Evolutionary conservation across 2,329 filamentous ascomycete species (phyloP), one percentile per base, ranked within the genome.

Genomic region (Phialophora verrucosa): DNA sequence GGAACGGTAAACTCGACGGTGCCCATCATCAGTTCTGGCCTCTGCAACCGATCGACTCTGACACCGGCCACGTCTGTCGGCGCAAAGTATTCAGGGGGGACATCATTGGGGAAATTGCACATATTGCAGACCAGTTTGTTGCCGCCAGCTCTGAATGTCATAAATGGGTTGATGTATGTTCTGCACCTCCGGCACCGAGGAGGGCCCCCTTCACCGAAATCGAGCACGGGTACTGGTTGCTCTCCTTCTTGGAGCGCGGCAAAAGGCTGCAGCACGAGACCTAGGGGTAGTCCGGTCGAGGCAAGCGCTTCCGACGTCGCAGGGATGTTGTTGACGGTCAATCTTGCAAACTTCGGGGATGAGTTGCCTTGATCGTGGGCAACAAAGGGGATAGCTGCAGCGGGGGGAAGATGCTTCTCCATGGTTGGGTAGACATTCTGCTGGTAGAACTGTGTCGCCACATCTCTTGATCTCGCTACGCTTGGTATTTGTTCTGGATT

Each of bases 121-220:
- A 99, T 91, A 76, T 99, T 99, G 82, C 95, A 99, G 60, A 97
- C 92, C 77, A 97, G 96, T 77, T 96, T 97, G 81, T 94, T 97
- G 64, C 95, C 95, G 44, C 94, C 94, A 17, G 91, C 90, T 66
- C 91, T 87, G 84, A 99, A 99, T 76, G 93, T 91, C 95, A 99
- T 98, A 77, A 99, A 99, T 1, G 95, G 95, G 76, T 99, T 99
- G 81, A 99, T 96, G 80, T 99, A 99, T 14, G 94, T 91, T 76
- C 95, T 87, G 82, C 95, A 99, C 80, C 95, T 86, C 74, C 92
- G 88, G 79, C 95, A 99, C 77, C 95, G 87, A 25, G 95, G 95
- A 49, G 95, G 95, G 0, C 95, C 95, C 47, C 82, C 81, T 50
- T 97, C 93, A 57, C 95, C 95, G 83, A 98, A 99, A 79, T 99